Percentiles rank a stretch among this genome's conserved stretches.
phyloP scores from a whole-genome alignment of 352 stramenopile genomes.

The Pythium vanterpoolii region DNA sequence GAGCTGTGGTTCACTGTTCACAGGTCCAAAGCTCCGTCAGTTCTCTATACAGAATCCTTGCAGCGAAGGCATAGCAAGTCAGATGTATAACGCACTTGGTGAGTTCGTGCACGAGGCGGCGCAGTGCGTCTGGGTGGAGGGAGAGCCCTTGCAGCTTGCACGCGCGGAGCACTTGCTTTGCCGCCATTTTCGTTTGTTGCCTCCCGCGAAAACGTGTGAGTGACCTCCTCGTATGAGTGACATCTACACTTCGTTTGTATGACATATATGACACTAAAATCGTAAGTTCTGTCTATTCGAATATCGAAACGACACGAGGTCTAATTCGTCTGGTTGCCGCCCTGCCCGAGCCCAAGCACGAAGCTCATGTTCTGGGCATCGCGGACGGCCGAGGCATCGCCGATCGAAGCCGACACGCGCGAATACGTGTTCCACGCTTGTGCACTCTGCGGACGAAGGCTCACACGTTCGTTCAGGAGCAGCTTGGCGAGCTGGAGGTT shows the following conservation, averaged over 20 bases:
- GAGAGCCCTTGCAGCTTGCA: constrained; percentile 85
- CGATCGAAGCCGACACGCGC: constrained; percentile 60
- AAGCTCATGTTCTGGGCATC: constrained; percentile 89
- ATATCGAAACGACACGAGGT: constrained; percentile 2
- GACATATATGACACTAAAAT: constrained; percentile 13
- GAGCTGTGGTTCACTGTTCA: constrained; percentile 59
- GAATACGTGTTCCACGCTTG: constrained; percentile 81
- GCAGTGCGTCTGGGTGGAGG: constrained; percentile 69
- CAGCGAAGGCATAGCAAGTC: not conserved
- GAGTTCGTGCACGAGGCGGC: constrained; percentile 61
- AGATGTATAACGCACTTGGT: constrained; percentile 31
- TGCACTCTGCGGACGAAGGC: constrained; percentile 66
- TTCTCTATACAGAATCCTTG: not conserved
- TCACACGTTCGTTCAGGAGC: constrained; percentile 81
- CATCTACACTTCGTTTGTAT: constrained; percentile 2
- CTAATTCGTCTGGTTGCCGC: constrained; percentile 75
- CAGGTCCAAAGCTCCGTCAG: not conserved
- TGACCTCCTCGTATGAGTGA: constrained; percentile 2
- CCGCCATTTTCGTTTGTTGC: constrained; percentile 36
- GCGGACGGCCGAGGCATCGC: constrained; percentile 68
- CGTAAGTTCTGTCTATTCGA: constrained; percentile 11
- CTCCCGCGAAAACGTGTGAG: not conserved
- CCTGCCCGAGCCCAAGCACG: constrained; percentile 76
- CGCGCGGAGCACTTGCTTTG: constrained; percentile 77
- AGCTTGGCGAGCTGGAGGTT: constrained; percentile 70